Conservation (phyloP, 768 basidiomycete species). For the Leccinellum luteum region DNA sequence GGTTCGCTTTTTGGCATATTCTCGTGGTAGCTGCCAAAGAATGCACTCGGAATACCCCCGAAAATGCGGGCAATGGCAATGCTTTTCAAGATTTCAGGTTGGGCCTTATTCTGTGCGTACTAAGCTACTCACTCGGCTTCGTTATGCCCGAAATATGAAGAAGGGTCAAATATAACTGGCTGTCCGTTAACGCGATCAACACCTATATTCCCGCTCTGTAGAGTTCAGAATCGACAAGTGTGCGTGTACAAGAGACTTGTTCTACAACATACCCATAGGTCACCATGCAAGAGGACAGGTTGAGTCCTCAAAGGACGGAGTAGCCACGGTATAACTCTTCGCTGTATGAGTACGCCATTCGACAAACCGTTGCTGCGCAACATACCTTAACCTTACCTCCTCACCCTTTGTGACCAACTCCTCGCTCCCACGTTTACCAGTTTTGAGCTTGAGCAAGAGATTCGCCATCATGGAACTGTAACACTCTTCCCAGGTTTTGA, state of each 20-base stretch:
- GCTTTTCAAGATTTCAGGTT: constrained; percentile 35
- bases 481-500: constrained; percentile 66
- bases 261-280: constrained; percentile 62
- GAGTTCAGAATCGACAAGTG: constrained; percentile 3
- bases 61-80: constrained; percentile 79
- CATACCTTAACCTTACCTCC: constrained; percentile 47
- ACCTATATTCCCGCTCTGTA: constrained; percentile 72
- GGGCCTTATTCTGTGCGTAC: neutral
- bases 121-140: constrained; percentile 68
- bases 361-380: neutral
- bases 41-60: constrained; percentile 64
- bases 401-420: constrained; percentile 53
- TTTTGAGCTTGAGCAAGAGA: constrained; percentile 46
- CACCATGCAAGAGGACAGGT: constrained; percentile 75
- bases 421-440: constrained; percentile 39
- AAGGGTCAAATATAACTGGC: constrained; percentile 75
- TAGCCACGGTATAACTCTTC: constrained; percentile 71
- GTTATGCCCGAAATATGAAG: constrained; percentile 77
- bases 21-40: constrained; percentile 65
- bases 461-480: constrained; percentile 60
- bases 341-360: constrained; percentile 5
- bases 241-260: neutral
- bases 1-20: constrained; percentile 64
- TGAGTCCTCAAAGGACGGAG: constrained; percentile 54
- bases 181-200: constrained; percentile 49